Base-by-base conservation (phyloP, 1,284 basidiomycete species). In the Ustilago trichophora region DNA sequence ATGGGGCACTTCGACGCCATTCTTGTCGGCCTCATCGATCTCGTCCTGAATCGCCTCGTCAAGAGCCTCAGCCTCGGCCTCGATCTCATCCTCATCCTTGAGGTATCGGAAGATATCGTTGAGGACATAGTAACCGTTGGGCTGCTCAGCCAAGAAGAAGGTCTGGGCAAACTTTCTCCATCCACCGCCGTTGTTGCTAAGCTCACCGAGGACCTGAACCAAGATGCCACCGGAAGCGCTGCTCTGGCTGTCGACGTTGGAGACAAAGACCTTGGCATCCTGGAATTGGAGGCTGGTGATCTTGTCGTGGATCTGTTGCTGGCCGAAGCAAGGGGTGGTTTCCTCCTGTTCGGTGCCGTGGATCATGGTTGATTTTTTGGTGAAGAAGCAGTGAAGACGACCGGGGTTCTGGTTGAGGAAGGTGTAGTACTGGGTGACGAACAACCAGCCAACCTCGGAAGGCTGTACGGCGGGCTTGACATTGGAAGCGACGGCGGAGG, bases 81-180 rank as follows among this genome's bases (percentile, higher is more conserved):
- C 67, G 69, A 91, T 91, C 64, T 92, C 90, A 32, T 88, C 85
- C 77, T 97, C 94, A 84, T 98, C 94, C 85, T 96, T 96, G 71
- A 98, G 85, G 86, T 95, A 98, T 68, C 95, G 90, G 89, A 98
- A 99, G 85, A 98, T 98, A 85, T 99, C 96, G 84, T 99, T 99
- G 83, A 99, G 89, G 64, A 99, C 96, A 83, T 93, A 99, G 86
- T 98, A 99, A 41, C 96, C 96, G 78, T 95, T 96, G 34, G 93
- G 92, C 84, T 99, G 96, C 83, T 97, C 92, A 41, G 96, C 96
- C 53, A 99, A 89, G 90, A 98, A 98, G 85, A 99, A 98, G 13
- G 95, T 98, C 85, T 98, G 96, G 19, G 93, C 93, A 80, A 99
- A 99, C 85, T 98, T 98, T 80, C 90, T 89, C 96, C 96, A 99